Evolutionary conservation across 441 rosid species (phyloP).

Genomic region (Croton setiger): DNA sequence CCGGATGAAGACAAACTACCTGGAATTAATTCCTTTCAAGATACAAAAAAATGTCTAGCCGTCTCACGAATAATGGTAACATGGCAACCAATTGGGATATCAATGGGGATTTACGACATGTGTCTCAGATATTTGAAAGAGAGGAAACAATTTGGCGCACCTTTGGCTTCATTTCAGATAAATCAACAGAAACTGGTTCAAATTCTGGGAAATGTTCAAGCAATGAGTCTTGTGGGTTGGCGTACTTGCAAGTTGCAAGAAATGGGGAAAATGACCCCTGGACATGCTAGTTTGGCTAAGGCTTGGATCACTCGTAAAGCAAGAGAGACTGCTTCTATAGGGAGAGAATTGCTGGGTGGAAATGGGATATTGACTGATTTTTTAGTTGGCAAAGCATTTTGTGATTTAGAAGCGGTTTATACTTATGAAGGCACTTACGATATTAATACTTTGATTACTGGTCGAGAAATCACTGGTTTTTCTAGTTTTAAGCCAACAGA

Average conservation of each 20-base stretch:
- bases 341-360: constrained; percentile 92
- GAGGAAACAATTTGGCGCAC: constrained; percentile 97
- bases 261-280: constrained; percentile 76
- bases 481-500: constrained; percentile 75
- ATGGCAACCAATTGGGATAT: constrained; percentile 93
- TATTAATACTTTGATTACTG: constrained; percentile 80
- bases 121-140: constrained; percentile 92
- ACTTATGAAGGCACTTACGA: constrained; percentile 92
- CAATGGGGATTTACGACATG: constrained; percentile 96
- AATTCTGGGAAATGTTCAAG: constrained; percentile 92
- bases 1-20: constrained; percentile 88
- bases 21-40: constrained; percentile 88
- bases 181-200: constrained; percentile 91
- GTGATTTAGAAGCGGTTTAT: constrained; percentile 93
- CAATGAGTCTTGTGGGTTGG: constrained; percentile 92
- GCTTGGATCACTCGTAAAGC: constrained; percentile 76
- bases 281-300: constrained; percentile 98
- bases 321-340: constrained; percentile 75
- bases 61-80: constrained; percentile 93
- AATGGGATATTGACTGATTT: constrained; percentile 85
- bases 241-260: constrained; percentile 90
- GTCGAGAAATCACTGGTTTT: constrained; percentile 84
- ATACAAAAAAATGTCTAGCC: constrained; percentile 59
- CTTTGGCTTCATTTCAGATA: constrained; percentile 85
- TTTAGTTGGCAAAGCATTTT: constrained; percentile 96